Evolutionary conservation across 2,329 filamentous ascomycete genomes (phyloP), one percentile per base, ranked within the genome.

Genomic region (Alternaria sp.): DNA sequence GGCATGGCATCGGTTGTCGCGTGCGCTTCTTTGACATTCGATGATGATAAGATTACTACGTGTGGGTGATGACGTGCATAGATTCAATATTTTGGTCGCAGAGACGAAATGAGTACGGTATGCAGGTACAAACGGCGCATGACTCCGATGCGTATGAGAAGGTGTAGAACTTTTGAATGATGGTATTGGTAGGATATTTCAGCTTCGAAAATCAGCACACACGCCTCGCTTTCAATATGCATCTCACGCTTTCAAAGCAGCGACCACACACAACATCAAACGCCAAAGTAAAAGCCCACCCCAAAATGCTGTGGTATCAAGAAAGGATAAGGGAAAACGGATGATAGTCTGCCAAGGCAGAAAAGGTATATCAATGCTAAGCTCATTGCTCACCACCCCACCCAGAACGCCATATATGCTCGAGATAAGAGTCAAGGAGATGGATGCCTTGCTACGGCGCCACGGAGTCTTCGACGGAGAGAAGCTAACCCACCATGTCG

Each of bases 281-380:
- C 30, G 49, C 49, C 30, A 1, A 21, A 33, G 21, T 23, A 4
- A 23, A 37, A 33, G 28, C 5, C 10, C 12, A 15, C 23, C 15
- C 20, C 15, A 25, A 41, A 18, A 53, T n/a, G 49, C 49, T 53
- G 49, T 53, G 30, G 49, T 53, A 53, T 53, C 49, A n/a, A 53
- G 8, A 53, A 41, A n/a, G 12, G 14, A 53, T 18, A 7, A 10
- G 6, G 37, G 1, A 23, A 23, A 18, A 53, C 20, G 37, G n/a
- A 21, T 25, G n/a, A 18, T 41, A 12, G 5, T 25, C 14, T 20
- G 21, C 20, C 49, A 2, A 21, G 7, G 23, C 14, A 18, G 14
- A 25, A 18, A 37, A 41, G 5, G 9, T 12, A 18, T 8, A 12
- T 37, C 20, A 25, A 53, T 25, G 30, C 28, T 33, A 12, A 41